Evolutionary conservation across 495 filamentous ascomycete species (phyloP).

Genomic region (Cercophora scortea): DNA sequence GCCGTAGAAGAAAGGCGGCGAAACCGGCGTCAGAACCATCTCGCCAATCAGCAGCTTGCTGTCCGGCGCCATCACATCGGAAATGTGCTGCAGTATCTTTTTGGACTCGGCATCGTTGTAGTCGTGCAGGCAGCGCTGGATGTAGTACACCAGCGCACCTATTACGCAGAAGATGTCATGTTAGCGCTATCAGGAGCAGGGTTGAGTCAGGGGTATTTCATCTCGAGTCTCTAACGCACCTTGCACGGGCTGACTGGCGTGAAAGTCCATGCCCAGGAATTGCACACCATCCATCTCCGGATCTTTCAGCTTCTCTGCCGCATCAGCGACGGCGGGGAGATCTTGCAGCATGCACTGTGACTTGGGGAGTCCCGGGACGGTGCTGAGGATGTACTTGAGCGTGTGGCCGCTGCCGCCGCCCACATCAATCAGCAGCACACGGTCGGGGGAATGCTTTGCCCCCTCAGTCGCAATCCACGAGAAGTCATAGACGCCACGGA

Average conservation of each 20-base stretch:
- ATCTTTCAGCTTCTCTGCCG: slow-evolving; percentile 8
- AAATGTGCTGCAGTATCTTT: too few relatives aligned
- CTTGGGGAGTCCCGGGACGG: slow-evolving; percentile 12
- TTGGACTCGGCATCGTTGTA: too few relatives aligned
- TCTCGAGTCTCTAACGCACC: slow-evolving; percentile 1
- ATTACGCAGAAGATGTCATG: not conserved
- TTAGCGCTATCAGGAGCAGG: not conserved
- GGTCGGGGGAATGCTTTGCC: not conserved
- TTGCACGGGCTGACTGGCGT: slow-evolving; percentile 22
- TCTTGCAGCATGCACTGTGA: slow-evolving; percentile 27
- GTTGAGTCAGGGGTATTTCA: not conserved
- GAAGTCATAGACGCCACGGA: slow-evolving; percentile 22
- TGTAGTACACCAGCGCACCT: slow-evolving; percentile 24
- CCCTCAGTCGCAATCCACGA: slow-evolving; percentile 12
- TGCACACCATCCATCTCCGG: slow-evolving; percentile 12
- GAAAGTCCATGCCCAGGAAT: slow-evolving; percentile 21
- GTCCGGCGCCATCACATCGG: too few relatives aligned
- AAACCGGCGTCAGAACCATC: too few relatives aligned
- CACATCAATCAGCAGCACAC: slow-evolving; percentile 24
- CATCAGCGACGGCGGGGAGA: slow-evolving; percentile 19
- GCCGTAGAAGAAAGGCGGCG: too few relatives aligned
- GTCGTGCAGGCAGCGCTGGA: not conserved
- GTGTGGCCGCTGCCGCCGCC: slow-evolving; percentile 30
- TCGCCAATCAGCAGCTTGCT: too few relatives aligned
- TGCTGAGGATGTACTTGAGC: slow-evolving; percentile 16